These are phyloP conservation scores for Penicillium maclennaniae DNA, from an alignment of 495 filamentous ascomycete species.

Conservation along the genomic window DNA sequence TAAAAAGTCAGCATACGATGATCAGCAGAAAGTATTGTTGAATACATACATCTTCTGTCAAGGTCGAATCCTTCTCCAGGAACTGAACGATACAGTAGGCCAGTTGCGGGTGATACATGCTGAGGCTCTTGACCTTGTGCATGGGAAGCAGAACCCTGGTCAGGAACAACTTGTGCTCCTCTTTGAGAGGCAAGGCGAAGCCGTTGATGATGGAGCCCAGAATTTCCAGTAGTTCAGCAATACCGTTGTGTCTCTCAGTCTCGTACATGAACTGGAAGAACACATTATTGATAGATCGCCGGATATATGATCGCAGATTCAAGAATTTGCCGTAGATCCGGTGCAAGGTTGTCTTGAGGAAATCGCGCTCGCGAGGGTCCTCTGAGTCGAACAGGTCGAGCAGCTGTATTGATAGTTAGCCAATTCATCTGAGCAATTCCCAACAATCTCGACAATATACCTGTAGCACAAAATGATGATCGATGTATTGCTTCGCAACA, in stretches of 20 bases:
- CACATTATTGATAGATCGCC: slow-evolving; percentile 98
- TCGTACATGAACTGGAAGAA: slow-evolving; percentile 99
- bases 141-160: slow-evolving; percentile 88
- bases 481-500: slow-evolving; percentile 98
- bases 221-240: slow-evolving; percentile 95
- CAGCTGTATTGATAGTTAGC: slow-evolving; percentile 45
- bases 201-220: slow-evolving; percentile 99
- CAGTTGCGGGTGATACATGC: slow-evolving; percentile 99
- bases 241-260: slow-evolving; percentile 97
- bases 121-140: slow-evolving; percentile 97
- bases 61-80: slow-evolving; percentile 92
- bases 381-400: slow-evolving; percentile 99
- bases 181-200: slow-evolving; percentile 94
- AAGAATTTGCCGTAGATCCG: slow-evolving; percentile 99
- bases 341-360: slow-evolving; percentile 96
- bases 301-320: slow-evolving; percentile 94
- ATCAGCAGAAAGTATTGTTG: background rate
- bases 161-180: slow-evolving; percentile 98
- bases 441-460: slow-evolving; percentile 34
- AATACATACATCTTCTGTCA: slow-evolving; percentile 86
- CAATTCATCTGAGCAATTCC: background rate
- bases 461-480: slow-evolving; percentile 95
- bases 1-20: slow-evolving; percentile 25
- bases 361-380: slow-evolving; percentile 94
- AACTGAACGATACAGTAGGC: slow-evolving; percentile 99